Evolutionary conservation across 2,329 filamentous ascomycete species (phyloP).

Genomic region (Cladophialophora yegresii): DNA sequence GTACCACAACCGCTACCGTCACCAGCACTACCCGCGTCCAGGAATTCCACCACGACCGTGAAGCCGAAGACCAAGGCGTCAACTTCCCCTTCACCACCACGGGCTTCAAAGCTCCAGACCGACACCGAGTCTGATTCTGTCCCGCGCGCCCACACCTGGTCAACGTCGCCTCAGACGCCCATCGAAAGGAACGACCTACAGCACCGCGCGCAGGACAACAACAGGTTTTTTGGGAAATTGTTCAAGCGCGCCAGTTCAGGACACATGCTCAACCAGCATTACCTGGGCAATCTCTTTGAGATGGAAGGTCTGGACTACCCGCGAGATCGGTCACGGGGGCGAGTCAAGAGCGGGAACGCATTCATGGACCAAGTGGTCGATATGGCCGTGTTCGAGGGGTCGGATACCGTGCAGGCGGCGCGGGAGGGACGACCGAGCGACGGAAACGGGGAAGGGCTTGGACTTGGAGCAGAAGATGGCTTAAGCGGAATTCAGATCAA

Average conservation of each 20-base stretch:
- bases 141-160: neutral
- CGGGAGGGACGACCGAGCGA: conserved; percentile 9
- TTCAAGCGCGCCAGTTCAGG: conserved; percentile 49
- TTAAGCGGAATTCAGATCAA: conserved; percentile 38
- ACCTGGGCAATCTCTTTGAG: conserved; percentile 48
- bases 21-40: neutral
- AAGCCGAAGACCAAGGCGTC: neutral
- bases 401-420: conserved; percentile 29
- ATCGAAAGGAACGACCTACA: conserved; percentile 2
- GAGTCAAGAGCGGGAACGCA: conserved; percentile 39
- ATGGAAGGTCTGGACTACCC: conserved; percentile 34
- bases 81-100: neutral
- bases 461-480: too few relatives aligned
- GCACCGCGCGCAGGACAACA: conserved; percentile 39
- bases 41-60: too few relatives aligned
- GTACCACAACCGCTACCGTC: neutral
- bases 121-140: neutral
- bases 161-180: conserved; percentile 17
- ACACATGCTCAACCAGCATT: conserved; percentile 51
- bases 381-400: conserved; percentile 16
- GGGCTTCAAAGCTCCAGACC: neutral
- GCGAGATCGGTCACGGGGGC: conserved; percentile 21
- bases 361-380: conserved; percentile 44
- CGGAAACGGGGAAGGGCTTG: neutral
- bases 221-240: conserved; percentile 53